Evolutionary conservation across 2,329 filamentous ascomycete genomes (phyloP).

Genomic region (Zasmidium citrigriseum): DNA sequence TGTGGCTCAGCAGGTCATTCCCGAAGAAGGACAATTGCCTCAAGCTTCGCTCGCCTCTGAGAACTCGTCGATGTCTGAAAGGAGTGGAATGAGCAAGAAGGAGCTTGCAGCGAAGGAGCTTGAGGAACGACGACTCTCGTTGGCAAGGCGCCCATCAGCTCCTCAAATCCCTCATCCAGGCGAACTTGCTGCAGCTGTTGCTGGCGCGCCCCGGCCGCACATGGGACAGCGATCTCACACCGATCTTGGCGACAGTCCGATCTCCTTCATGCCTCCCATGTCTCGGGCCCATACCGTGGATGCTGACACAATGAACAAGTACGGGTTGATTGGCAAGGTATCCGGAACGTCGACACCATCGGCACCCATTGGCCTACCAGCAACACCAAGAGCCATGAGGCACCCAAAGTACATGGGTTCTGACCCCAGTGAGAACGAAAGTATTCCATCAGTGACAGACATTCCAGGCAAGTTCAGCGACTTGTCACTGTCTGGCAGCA

Average conservation of each 20-base stretch:
- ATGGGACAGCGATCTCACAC: constrained; percentile 39
- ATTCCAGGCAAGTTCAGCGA: constrained; percentile 53
- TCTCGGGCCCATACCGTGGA: constrained; percentile 68
- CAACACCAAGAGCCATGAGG: constrained; percentile 88
- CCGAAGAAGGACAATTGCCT: constrained; percentile 2
- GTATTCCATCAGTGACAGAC: constrained; percentile 55
- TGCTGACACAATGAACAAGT: constrained; percentile 49
- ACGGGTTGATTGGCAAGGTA: constrained; percentile 29
- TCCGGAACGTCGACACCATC: constrained; percentile 51
- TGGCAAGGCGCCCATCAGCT: constrained; percentile 72
- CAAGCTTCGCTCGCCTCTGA: constrained; percentile 7
- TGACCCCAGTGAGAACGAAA: constrained; percentile 53
- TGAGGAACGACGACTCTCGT: constrained; percentile 81
- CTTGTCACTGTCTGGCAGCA: constrained; percentile 26
- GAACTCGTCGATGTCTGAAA: not conserved
- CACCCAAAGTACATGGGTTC: constrained; percentile 69
- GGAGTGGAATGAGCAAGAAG: constrained; percentile 33
- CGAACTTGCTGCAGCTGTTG: constrained; percentile 41
- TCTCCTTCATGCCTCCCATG: constrained; percentile 39
- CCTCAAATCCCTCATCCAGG: constrained; percentile 77
- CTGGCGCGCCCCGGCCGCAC: constrained; percentile 35
- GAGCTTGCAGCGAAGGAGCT: constrained; percentile 70
- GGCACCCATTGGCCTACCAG: constrained; percentile 73
- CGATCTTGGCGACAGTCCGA: constrained; percentile 48
- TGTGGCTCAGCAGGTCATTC: not conserved